These are phyloP conservation scores for Saturnispora quitensis DNA, from an alignment of 805 yeast genomes.

Conservation along the genomic window DNA sequence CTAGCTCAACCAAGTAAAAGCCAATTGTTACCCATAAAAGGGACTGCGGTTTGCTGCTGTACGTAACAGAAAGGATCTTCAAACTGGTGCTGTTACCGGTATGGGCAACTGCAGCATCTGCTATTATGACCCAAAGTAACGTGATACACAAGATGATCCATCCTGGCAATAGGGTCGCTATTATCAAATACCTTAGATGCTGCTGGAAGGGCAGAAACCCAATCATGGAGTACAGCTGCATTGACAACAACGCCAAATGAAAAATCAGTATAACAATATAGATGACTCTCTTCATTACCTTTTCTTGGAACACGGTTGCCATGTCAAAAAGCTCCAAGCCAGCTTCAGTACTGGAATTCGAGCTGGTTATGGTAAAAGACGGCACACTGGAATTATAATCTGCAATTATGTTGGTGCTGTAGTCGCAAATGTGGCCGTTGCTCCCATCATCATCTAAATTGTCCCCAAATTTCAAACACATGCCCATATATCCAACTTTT, in stretches of 20 bases:
- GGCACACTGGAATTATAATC: conserved; percentile 9
- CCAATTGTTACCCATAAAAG: conserved; percentile 12
- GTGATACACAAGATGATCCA: conserved; percentile 8
- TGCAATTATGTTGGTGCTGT: conserved; percentile 9
- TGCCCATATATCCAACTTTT: conserved; percentile 12
- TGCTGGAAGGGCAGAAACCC: conserved; percentile 12
- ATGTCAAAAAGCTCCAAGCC: conserved; percentile 10
- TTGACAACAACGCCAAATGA: conserved; percentile 5
- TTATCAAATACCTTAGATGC: neutral
- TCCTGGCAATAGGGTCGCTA: neutral
- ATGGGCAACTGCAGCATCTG: conserved; percentile 3
- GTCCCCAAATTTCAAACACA: conserved; percentile 12
- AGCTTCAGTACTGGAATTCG: conserved; percentile 5
- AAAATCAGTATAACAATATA: conserved; percentile 10
- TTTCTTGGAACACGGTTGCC: conserved; percentile 9
- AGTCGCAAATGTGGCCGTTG: conserved; percentile 9
- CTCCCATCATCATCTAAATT: neutral
- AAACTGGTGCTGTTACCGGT: conserved; percentile 10
- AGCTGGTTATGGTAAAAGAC: conserved; percentile 10
- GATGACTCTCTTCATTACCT: conserved; percentile 9
- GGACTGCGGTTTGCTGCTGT: conserved; percentile 6
- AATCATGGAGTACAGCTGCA: conserved; percentile 9
- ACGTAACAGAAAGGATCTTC: conserved; percentile 8
- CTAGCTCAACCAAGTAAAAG: conserved; percentile 4
- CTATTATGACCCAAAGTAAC: conserved; percentile 10